Evolutionary conservation across 2,329 filamentous ascomycete genomes (phyloP).

Genomic region (Aspergillus phoenicis): DNA sequence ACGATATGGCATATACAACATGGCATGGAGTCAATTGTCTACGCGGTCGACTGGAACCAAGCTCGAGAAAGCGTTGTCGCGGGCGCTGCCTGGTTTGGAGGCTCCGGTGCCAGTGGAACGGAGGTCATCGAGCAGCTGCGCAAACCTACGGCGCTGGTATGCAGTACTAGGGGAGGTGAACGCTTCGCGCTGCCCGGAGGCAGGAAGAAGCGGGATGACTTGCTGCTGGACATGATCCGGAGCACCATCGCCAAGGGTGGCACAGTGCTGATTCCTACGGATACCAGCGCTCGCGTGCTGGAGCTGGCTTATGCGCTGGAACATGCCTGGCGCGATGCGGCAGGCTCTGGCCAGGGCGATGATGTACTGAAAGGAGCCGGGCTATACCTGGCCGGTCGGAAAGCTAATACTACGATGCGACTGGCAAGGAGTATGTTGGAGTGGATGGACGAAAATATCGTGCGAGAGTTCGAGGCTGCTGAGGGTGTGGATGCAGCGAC

Average conservation of each 20-base stretch:
- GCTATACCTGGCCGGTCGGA: conserved; percentile 83
- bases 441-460: conserved; percentile 97
- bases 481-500: conserved; percentile 43
- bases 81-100: conserved; percentile 90
- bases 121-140: conserved; percentile 92
- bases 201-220: conserved; percentile 79
- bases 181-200: conserved; percentile 70
- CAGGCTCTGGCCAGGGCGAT: conserved; percentile 53
- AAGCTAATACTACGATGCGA: conserved; percentile 83
- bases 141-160: conserved; percentile 90
- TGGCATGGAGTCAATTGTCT: conserved; percentile 93
- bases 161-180: conserved; percentile 80
- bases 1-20: conserved; percentile 99
- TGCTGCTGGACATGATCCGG: conserved; percentile 76
- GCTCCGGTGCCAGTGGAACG: conserved; percentile 74
- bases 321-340: conserved; percentile 79
- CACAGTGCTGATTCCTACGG: conserved; percentile 88
- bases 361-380: conserved; percentile 54
- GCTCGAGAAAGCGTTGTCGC: conserved; percentile 93
- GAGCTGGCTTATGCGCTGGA: conserved; percentile 92
- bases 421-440: conserved; percentile 95
- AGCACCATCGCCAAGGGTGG: conserved; percentile 80
- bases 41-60: conserved; percentile 98
- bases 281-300: conserved; percentile 91
- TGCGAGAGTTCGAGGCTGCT: conserved; percentile 81